Percentiles rank a stretch among this genome's conserved stretches.
phyloP scores from a whole-genome alignment of 352 stramenopile species.

The Pythium guiyangense region DNA sequence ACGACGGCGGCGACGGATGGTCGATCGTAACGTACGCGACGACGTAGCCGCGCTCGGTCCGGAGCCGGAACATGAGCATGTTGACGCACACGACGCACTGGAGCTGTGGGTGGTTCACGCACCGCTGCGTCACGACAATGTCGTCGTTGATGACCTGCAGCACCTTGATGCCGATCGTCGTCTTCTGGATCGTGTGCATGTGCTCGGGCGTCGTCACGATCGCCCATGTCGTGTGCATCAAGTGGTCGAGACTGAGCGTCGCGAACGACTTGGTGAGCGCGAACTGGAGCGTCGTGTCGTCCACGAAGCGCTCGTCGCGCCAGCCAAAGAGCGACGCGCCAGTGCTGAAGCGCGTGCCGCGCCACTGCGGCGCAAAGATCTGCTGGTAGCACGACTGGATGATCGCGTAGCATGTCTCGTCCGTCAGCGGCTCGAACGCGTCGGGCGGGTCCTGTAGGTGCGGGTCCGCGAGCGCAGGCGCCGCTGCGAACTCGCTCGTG shows the following conservation, averaged over 20 bases:
- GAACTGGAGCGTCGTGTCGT: constrained; percentile 43
- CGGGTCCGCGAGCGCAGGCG: constrained; percentile 5
- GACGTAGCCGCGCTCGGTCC: constrained; percentile 32
- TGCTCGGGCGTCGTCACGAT: constrained; percentile 47
- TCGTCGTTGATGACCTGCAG: constrained; percentile 49
- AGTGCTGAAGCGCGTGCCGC: constrained; percentile 34
- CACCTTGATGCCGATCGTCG: constrained; percentile 39
- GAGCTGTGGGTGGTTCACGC: constrained; percentile 43
- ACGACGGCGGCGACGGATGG: constrained; percentile 24
- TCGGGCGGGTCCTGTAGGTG: constrained; percentile 3
- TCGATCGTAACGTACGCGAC: constrained; percentile 44
- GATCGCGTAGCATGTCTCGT: constrained; percentile 32
- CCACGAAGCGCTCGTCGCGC: constrained; percentile 47
- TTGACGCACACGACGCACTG: constrained; percentile 44
- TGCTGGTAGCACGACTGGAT: constrained; percentile 48
- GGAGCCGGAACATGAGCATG: constrained; percentile 16
- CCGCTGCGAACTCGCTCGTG: constrained; percentile 22
- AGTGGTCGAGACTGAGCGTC: constrained; percentile 22
- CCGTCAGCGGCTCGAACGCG: constrained; percentile 18
- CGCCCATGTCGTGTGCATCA: constrained; percentile 46
- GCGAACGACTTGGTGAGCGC: constrained; percentile 29
- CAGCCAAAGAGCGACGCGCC: constrained; percentile 39
- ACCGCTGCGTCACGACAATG: constrained; percentile 35
- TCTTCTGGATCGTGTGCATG: constrained; percentile 49
- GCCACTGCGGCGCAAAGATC: constrained; percentile 34